Conservation (phyloP, 441 rosid species). For the Pelargonium cotyledonis region DNA sequence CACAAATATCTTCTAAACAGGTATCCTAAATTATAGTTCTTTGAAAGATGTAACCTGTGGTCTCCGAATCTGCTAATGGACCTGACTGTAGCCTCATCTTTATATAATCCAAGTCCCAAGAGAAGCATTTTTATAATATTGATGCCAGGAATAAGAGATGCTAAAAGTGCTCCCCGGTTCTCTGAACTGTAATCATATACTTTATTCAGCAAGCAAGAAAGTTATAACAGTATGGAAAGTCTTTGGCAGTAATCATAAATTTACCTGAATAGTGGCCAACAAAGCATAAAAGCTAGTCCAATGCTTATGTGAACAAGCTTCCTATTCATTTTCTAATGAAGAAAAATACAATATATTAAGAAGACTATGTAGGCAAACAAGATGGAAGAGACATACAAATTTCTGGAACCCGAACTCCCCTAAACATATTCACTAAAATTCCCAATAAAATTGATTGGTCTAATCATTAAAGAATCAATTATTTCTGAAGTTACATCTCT, state of each 20-base stretch:
- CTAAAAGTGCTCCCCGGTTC: conserved; percentile 63
- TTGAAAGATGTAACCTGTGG: conserved; percentile 37
- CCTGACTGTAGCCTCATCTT: conserved; percentile 75
- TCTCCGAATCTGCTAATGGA: conserved; percentile 92
- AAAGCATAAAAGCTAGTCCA: conserved; percentile 81
- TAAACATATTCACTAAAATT: not conserved
- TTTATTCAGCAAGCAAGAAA: conserved; percentile 16
- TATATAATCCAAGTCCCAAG: conserved; percentile 65
- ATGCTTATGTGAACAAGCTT: conserved; percentile 83
- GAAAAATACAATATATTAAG: conserved; percentile 13
- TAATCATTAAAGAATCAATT: too few relatives aligned
- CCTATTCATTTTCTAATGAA: conserved; percentile 63
- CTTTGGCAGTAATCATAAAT: conserved; percentile 14
- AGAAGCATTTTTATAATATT: conserved; percentile 64
- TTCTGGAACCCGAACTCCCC: not conserved
- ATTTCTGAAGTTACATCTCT: not conserved
- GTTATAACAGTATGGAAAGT: not conserved
- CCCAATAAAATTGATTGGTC: too few relatives aligned
- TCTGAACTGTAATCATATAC: conserved; percentile 51
- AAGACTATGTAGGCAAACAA: conserved; percentile 8
- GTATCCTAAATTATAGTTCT: not conserved
- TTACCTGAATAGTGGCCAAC: conserved; percentile 90
- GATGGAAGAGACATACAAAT: not conserved
- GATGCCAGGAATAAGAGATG: conserved; percentile 57
- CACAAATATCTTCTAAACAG: not conserved